Base-by-base conservation (phyloP, 2,329 filamentous ascomycete genomes). In the Waltergamsia citrina region DNA sequence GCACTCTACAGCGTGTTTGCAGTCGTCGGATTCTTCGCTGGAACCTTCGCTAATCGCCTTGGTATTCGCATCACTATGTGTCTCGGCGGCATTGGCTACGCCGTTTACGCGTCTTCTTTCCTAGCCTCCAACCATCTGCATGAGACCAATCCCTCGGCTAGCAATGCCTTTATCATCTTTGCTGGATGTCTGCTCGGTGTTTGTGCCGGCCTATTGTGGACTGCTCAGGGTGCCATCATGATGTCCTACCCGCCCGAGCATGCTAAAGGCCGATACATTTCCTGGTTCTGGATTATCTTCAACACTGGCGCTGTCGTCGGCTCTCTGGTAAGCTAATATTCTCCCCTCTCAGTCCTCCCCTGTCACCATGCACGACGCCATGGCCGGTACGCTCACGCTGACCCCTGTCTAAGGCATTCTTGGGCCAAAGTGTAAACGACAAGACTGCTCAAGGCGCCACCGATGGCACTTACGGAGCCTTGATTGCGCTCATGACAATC, bases 231-330 rank as follows among this genome's bases (percentile, higher is more conserved):
- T 39, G 78, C 82, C 38, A 85, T 90, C 50, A 88, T 90, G 81
- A 90, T 94, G 76, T 78, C 83, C 26, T 94, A 94, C 55, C 87
- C 87, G 2, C 67, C 73, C 15, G 88, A 94, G 60, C 58, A 74
- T 22, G 74, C 76, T 43, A 94, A 94, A 67, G 88, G 88, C 29
- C 78, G 80, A 39, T 94, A 87, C 56, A 94, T 94, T 54, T 83
- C 83, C 39, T 79, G 78, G 64, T 94, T 94, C 62, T 94, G 88
- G 88, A 78, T 87, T 55, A 93, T 95, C 50, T 95, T 94, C 70
- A 94, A 94, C 59, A 59, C 88, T 38, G 88, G 88, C 46, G 87
- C 79, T 48, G 87, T 94, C 40, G 85, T 95, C 55, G 88, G 88
- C 41, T 78, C 80, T 49, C 59, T 80, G 47, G 61, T 68, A 51